Evolutionary conservation across 2,329 filamentous ascomycete genomes (phyloP).

Genomic region (Penicillium sumatraense): DNA sequence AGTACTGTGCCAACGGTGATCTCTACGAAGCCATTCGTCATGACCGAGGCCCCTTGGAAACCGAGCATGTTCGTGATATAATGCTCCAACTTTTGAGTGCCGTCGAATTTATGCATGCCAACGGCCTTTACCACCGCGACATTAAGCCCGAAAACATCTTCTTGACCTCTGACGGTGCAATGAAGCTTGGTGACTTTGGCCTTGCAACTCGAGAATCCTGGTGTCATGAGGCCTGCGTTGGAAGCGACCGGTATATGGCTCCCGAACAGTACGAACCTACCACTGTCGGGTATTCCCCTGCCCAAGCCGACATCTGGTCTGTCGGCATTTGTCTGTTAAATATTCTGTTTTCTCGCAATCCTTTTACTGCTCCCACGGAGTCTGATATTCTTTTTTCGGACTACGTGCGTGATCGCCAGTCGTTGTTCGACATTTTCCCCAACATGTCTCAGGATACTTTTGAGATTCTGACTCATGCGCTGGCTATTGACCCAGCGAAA

Average conservation of each 20-base stretch:
- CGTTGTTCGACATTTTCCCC: constrained; percentile 95
- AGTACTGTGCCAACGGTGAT: constrained; percentile 94
- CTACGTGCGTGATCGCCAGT: constrained; percentile 91
- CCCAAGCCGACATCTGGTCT: constrained; percentile 94
- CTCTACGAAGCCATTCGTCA: constrained; percentile 95
- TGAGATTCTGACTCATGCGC: constrained; percentile 86
- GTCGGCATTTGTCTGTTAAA: constrained; percentile 96
- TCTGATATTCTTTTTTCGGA: constrained; percentile 93
- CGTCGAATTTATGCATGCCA: constrained; percentile 86
- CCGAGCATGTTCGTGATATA: constrained; percentile 94
- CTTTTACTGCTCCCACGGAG: constrained; percentile 87
- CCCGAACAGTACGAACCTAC: constrained; percentile 95
- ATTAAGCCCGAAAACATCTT: constrained; percentile 99
- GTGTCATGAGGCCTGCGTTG: constrained; percentile 91
- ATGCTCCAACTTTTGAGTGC: constrained; percentile 94
- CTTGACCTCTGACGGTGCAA: constrained; percentile 77
- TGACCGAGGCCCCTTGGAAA: constrained; percentile 86
- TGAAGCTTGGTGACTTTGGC: constrained; percentile 98
- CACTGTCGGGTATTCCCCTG: constrained; percentile 85
- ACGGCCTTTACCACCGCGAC: constrained; percentile 92
- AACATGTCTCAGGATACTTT: constrained; percentile 99
- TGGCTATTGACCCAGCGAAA: constrained; percentile 89
- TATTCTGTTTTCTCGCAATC: constrained; percentile 94
- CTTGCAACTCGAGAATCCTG: constrained; percentile 86
- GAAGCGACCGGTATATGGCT: constrained; percentile 98